Percentiles rank a stretch among this genome's conserved stretches.
These are phyloP conservation scores for Cordyceps pruinosa DNA, from an alignment of 2,329 filamentous ascomycete species.

Conservation along the genomic window DNA sequence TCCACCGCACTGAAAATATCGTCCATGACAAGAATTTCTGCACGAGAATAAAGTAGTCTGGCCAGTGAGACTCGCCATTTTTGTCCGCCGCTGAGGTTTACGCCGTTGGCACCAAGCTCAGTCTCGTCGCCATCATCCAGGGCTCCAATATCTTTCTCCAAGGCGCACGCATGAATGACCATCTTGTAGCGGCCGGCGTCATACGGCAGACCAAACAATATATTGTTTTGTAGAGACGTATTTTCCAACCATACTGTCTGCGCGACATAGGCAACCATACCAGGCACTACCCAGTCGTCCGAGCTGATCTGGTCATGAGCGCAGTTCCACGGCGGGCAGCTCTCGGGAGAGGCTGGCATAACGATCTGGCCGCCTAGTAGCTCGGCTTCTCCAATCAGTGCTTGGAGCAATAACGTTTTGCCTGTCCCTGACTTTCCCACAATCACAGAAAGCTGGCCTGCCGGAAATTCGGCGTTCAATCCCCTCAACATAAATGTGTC, in stretches of 20 bases:
- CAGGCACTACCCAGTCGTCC: conserved; percentile 58
- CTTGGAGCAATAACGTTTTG: conserved; percentile 67
- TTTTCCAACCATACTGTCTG: conserved; percentile 86
- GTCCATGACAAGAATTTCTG: conserved; percentile 69
- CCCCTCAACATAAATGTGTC: conserved; percentile 59
- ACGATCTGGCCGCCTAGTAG: conserved; percentile 56
- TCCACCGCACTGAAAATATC: conserved; percentile 82
- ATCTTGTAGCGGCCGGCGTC: conserved; percentile 62
- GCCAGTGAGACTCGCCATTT: conserved; percentile 77
- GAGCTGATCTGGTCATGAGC: conserved; percentile 57
- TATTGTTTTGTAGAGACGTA: conserved; percentile 68
- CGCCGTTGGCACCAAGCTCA: conserved; percentile 76
- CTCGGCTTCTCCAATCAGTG: conserved; percentile 70
- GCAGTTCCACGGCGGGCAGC: conserved; percentile 25
- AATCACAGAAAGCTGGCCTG: conserved; percentile 64
- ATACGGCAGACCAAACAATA: conserved; percentile 67
- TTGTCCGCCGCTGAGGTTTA: conserved; percentile 78
- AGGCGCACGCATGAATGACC: conserved; percentile 64
- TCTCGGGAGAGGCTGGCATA: conserved; percentile 43
- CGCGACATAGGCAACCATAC: conserved; percentile 65
- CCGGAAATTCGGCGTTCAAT: conserved; percentile 59
- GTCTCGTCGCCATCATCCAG: conserved; percentile 70
- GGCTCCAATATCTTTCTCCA: conserved; percentile 70
- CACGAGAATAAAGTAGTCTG: conserved; percentile 70
- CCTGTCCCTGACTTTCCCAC: conserved; percentile 72